Evolutionary conservation across 73 alveolate species (phyloP).

Genomic region (Chromera velia): DNA sequence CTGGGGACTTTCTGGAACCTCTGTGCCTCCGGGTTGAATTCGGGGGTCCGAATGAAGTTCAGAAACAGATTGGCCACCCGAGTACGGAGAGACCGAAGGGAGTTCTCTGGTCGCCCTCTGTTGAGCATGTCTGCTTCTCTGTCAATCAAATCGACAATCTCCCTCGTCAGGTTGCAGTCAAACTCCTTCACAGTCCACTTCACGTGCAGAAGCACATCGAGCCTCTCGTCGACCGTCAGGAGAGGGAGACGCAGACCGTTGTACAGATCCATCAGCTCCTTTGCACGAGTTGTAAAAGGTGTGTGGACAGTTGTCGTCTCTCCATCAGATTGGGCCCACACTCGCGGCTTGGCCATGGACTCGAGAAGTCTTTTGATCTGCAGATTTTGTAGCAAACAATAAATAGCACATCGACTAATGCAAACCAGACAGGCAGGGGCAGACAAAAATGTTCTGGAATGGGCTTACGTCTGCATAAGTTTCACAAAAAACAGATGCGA

Average conservation of each 20-base stretch:
- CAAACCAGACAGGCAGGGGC: background rate
- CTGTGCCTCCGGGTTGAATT: constrained; percentile 98
- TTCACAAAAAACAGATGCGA: no score
- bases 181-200: constrained; percentile 96
- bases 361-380: constrained; percentile 4
- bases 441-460: background rate
- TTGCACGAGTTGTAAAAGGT: constrained; percentile 72
- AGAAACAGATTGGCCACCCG: constrained; percentile 89
- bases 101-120: constrained; percentile 94
- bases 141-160: constrained; percentile 94
- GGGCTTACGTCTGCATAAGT: background rate
- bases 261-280: constrained; percentile 92
- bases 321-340: constrained; percentile 71
- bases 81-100: constrained; percentile 78
- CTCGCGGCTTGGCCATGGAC: constrained; percentile 87
- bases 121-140: constrained; percentile 99
- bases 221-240: constrained; percentile 85
- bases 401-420: background rate
- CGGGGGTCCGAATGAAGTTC: constrained; percentile 95
- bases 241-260: constrained; percentile 78
- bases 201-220: constrained; percentile 85
- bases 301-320: constrained; percentile 90
- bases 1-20: constrained; percentile 66
- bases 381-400: background rate
- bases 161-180: constrained; percentile 93